Evolutionary conservation across 164 flowering plant genomes (phyloP).

Genomic region (Tinospora cordifolia): DNA sequence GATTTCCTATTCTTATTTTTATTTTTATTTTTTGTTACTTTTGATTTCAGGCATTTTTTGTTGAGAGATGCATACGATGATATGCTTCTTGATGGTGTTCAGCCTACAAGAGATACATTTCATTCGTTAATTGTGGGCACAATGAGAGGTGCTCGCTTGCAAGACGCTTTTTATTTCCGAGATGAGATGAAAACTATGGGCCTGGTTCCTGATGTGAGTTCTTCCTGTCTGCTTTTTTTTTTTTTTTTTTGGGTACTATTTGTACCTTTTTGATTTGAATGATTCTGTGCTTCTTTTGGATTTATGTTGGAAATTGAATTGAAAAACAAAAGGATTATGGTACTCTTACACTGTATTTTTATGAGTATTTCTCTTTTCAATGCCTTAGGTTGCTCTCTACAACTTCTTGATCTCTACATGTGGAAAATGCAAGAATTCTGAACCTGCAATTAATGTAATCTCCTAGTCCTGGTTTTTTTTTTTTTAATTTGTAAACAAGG

Average conservation of each 20-base stretch:
- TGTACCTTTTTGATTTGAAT: background rate
- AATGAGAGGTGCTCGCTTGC: conserved; percentile 72
- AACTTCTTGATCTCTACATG: conserved; percentile 82
- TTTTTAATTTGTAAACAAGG: background rate
- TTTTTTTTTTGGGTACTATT: too few relatives aligned
- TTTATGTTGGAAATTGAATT: too few relatives aligned
- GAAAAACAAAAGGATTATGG: too few relatives aligned
- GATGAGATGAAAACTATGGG: conserved; percentile 88
- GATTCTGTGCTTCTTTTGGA: too few relatives aligned
- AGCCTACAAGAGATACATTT: conserved; percentile 67
- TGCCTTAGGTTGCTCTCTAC: conserved; percentile 62
- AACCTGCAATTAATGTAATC: conserved; percentile 59
- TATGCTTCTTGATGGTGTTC: conserved; percentile 82
- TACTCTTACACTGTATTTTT: background rate
- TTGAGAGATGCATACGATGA: conserved; percentile 89
- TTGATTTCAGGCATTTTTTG: conserved; percentile 42
- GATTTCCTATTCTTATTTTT: background rate
- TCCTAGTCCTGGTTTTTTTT: background rate
- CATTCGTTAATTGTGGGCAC: conserved; percentile 64
- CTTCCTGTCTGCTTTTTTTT: too few relatives aligned
- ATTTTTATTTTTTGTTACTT: background rate
- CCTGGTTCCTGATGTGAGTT: conserved; percentile 77
- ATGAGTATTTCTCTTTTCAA: conserved; percentile 1
- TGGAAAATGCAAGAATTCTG: conserved; percentile 70
- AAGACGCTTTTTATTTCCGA: conserved; percentile 75